phyloP scores from a whole-genome alignment of 768 basidiomycete genomes.

The Serendipita vermifera region DNA sequence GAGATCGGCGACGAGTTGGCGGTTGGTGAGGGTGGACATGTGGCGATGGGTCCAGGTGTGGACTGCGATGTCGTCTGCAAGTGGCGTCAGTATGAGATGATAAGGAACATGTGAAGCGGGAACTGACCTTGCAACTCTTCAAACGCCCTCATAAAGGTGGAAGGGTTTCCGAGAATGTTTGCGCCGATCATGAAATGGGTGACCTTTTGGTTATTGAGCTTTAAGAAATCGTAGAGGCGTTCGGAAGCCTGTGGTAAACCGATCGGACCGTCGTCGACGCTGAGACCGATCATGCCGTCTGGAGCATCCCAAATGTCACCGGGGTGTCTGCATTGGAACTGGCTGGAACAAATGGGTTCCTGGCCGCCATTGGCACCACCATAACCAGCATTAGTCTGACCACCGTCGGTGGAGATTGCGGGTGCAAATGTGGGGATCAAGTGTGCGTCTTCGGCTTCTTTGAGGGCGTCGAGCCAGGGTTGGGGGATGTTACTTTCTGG shows the following conservation, averaged over 20 bases:
- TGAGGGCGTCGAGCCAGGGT: conserved; percentile 60
- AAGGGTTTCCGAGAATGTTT: conserved; percentile 50
- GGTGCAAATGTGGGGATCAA: conserved; percentile 58
- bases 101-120: neutral
- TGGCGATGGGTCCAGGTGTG: conserved; percentile 67
- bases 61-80: conserved; percentile 29
- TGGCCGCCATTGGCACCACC: conserved; percentile 25
- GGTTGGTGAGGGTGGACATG: conserved; percentile 66
- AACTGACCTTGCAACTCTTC: conserved; percentile 15
- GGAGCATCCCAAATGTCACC: conserved; percentile 72
- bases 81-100: neutral
- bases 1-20: conserved; percentile 56
- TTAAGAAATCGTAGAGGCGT: conserved; percentile 51
- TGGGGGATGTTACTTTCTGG: conserved; percentile 38
- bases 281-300: conserved; percentile 44
- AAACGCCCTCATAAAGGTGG: conserved; percentile 43
- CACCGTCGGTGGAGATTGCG: conserved; percentile 27
- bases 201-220: conserved; percentile 47
- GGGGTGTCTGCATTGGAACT: conserved; percentile 47
- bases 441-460: conserved; percentile 50
- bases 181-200: conserved; percentile 87
- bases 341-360: conserved; percentile 59
- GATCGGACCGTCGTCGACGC: conserved; percentile 69
- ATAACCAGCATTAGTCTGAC: conserved; percentile 26
- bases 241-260: conserved; percentile 25